Percentiles rank a stretch among this genome's conserved stretches.
These are phyloP conservation scores for Hevea brasiliensis DNA, from an alignment of 345 rosid species.

Conservation along the genomic window DNA sequence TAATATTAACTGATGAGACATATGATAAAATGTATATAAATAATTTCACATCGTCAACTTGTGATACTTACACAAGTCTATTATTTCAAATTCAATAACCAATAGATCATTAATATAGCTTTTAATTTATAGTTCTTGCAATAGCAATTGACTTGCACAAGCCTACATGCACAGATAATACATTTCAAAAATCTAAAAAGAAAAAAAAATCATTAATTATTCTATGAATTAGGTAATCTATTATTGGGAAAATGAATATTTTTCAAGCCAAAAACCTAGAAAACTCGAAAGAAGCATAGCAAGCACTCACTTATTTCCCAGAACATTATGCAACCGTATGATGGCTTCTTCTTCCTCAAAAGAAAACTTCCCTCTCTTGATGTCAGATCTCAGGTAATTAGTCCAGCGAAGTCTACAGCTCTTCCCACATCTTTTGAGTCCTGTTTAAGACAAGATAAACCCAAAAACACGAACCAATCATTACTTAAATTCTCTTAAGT, in stretches of 20 bases:
- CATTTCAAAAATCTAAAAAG: not conserved
- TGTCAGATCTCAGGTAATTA: constrained; percentile 82
- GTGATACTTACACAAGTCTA: too few species aligned
- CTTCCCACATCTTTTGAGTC: constrained; percentile 72
- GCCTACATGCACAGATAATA: too few species aligned
- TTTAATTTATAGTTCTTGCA: not conserved
- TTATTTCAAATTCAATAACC: too few species aligned
- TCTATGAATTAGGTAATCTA: constrained; percentile 1
- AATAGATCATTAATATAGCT: not conserved
- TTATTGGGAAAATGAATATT: not conserved
- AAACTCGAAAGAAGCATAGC: not conserved
- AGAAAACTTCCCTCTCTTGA: constrained; percentile 76
- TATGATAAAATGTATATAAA: too few species aligned
- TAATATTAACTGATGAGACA: too few species aligned
- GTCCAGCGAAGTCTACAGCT: constrained; percentile 91
- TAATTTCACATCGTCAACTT: too few species aligned
- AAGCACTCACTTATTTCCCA: constrained; percentile 73
- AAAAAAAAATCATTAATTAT: not conserved
- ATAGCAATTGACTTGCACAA: constrained; percentile 6
- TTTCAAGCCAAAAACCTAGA: not conserved
- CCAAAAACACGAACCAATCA: not conserved
- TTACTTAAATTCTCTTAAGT: not conserved
- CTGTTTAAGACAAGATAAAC: constrained; percentile 6
- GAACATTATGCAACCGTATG: constrained; percentile 62
- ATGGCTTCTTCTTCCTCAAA: constrained; percentile 76